Conservation (phyloP, 306 rosid species). For the barrel medic (Medicago truncatula) region DNA sequence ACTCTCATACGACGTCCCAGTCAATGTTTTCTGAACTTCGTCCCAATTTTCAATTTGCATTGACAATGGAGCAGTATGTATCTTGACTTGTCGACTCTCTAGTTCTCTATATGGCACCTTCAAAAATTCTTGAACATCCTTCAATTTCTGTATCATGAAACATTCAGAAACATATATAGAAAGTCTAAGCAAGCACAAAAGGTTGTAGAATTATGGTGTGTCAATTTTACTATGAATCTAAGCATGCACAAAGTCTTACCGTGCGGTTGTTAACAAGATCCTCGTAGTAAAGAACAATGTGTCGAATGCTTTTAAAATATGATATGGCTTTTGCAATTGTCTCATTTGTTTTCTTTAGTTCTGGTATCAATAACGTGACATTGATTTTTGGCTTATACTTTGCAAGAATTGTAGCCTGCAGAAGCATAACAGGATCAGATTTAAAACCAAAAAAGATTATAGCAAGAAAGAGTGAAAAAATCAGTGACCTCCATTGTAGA, state of each 20-base stretch:
- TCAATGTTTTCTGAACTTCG: conserved; percentile 49
- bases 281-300: conserved; percentile 67
- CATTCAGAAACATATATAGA: not conserved
- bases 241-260: conserved; percentile 40
- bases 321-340: conserved; percentile 50
- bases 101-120: conserved; percentile 59
- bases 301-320: conserved; percentile 63
- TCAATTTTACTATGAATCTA: not conserved
- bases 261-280: conserved; percentile 65
- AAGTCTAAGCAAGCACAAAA: too few relatives aligned
- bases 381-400: conserved; percentile 59
- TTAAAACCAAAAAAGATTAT: not conserved
- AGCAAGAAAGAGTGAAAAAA: not conserved
- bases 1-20: conserved; percentile 53
- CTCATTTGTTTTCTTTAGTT: conserved; percentile 53
- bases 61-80: conserved; percentile 59
- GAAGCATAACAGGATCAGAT: conserved; percentile 6
- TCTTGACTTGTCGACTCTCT: conserved; percentile 65
- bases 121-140: conserved; percentile 69
- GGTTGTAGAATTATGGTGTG: not conserved
- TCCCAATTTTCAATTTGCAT: conserved; percentile 69
- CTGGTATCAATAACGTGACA: conserved; percentile 47
- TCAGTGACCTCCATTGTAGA: conserved; percentile 54
- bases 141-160: conserved; percentile 50
- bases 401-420: conserved; percentile 68